Base-by-base conservation (phyloP, 78 protist genomes). In the Isochrysis galbana region DNA sequence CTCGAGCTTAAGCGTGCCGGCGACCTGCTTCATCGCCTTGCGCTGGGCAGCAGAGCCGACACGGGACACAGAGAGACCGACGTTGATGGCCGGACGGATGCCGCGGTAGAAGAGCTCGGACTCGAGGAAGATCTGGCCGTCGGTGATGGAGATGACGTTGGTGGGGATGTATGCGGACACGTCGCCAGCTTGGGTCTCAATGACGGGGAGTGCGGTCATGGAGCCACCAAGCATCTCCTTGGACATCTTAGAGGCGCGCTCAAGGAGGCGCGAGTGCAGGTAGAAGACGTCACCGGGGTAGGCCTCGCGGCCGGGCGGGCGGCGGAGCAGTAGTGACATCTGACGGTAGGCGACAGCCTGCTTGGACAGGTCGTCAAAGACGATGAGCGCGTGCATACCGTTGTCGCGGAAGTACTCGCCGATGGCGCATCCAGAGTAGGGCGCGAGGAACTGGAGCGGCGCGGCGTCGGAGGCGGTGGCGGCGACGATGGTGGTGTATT, bases 321-420 rank as follows among this genome's bases (percentile, higher is more conserved):
- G 96, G 54, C 97, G 96, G 42, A 96, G 94, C 39, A 96, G 95
- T 48, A 96, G 93, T n/a, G 97, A 96, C 96, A 96, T 87, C 93
- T 96, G 97, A 44, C 97, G 97, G 97, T 96, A 95, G 89, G 97
- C 97, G 55, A 96, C 97, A 54, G 97, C 97, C 93, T 96, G 97
- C 95, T 96, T 96, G 51, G 97, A 93, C 88, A 96, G 91, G 82
- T 96, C 97, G 94, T 96, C 97, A 89, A 22, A 96, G 87, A 95
- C 92, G 93, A 95, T 93, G 69, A 96, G 93, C 14, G 94, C 82
- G 92, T 96, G 97, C 90, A 45, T 94, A 80, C 95, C 96, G 93
- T 91, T 91, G 93, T 93, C 95, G 7, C 91, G 74, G 96, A 96
- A 94, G 91, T 87, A 89, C 94, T 96, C 97, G 54, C 96, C 96